Conservation (phyloP, 192 early-diverging fungal species). For the Backusella australiensis region DNA sequence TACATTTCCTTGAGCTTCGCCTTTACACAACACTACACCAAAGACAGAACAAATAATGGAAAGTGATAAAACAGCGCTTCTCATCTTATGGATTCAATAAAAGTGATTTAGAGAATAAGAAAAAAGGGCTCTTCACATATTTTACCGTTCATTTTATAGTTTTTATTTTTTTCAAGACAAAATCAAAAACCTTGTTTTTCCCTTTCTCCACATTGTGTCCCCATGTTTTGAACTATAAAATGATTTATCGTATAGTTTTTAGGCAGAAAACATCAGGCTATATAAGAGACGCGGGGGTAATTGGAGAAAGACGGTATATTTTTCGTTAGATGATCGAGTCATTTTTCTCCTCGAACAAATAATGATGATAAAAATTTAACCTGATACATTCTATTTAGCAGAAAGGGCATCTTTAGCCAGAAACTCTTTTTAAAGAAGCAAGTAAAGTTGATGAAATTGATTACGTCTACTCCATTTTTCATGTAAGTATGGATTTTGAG, state of each 20-base stretch:
- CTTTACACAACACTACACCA: background rate
- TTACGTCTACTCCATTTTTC: background rate
- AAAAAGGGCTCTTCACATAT: background rate
- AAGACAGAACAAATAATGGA: background rate
- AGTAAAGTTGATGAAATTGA: too few species aligned
- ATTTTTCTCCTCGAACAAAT: slow-evolving; percentile 10
- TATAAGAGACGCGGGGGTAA: background rate
- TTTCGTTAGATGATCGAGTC: background rate
- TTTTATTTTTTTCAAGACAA: background rate
- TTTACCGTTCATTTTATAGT: background rate
- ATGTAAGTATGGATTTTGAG: background rate
- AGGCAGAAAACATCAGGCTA: background rate
- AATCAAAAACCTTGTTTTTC: background rate
- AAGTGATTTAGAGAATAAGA: background rate
- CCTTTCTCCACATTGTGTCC: background rate
- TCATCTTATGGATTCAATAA: background rate
- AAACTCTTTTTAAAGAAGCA: background rate
- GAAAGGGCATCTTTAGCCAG: background rate
- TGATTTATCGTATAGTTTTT: background rate
- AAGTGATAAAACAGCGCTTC: background rate
- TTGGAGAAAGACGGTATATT: background rate
- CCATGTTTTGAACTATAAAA: background rate
- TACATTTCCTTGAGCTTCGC: background rate
- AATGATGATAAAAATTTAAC: background rate
- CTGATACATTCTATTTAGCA: background rate